Evolutionary conservation across 2,329 filamentous ascomycete genomes (phyloP), one percentile per base, ranked within the genome.

Genomic region (Fusarium devonianum): DNA sequence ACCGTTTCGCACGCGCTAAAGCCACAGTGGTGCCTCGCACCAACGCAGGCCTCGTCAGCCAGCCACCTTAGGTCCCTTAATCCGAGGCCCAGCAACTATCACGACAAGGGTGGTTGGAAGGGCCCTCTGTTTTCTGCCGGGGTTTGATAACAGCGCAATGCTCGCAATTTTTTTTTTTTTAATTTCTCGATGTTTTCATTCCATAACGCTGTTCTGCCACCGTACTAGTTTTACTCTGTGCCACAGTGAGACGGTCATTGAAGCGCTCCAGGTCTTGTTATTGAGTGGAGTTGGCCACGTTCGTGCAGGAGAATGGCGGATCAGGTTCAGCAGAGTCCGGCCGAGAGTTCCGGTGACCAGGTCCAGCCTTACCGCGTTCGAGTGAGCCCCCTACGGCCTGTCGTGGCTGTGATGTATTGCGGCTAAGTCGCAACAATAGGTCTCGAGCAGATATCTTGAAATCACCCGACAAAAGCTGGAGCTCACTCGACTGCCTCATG

Each of bases 401-500:
- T n/a, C 21, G 11, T 17, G 16, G 33, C 33, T 22, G 30, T 30
- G 7, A 8, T 9, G 11, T 7, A 34, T 18, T 7, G 49, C 63
- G 46, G 62, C 70, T 75, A 47, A 74, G 23, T 26, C 10, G 8
- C 26, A 17, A 36, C 17, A 28, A 43, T 39, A 87, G 85, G 81
- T 89, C 12, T 88, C 85, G 3, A 81, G 79, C 44, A 83, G 81
- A 62, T 89, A 89, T 67, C 76, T 89, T 2, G 80, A 87, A 34
- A 75, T 89, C 51, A 89, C 86, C 5, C 79, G 75, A 64, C 80
- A 83, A 67, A 90, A 89, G 68, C 75, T 89, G 8, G 83, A 88
- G 63, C 75, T 88, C 34, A 85, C 84, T 16, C 76, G 86, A 49
- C 70, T 89, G 21, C 86, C 86, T 29, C 81, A 84, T 60, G 84